phyloP scores from a whole-genome alignment of 2,329 filamentous ascomycete genomes.

The Calonectria multiphialidica region DNA sequence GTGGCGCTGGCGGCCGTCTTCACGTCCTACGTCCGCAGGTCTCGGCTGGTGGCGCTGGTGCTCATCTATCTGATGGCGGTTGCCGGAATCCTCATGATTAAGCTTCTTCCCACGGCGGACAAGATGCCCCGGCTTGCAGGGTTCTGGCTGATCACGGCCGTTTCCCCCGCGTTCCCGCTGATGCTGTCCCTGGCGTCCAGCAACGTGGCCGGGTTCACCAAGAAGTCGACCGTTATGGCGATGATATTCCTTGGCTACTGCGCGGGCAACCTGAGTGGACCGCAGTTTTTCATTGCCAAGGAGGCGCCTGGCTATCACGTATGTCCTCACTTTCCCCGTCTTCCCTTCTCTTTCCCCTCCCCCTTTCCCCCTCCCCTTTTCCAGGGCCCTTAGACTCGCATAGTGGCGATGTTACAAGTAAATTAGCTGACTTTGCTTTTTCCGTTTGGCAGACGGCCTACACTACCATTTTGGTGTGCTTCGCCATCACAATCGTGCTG shows the following conservation, averaged over 20 bases:
- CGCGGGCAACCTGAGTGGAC: constrained; percentile 69
- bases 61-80: constrained; percentile 29
- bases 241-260: constrained; percentile 70
- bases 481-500: constrained; percentile 25
- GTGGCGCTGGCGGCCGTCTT: constrained; percentile 31
- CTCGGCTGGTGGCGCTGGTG: constrained; percentile 25
- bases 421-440: constrained; percentile 1
- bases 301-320: constrained; percentile 26
- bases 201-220: constrained; percentile 72
- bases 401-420: not conserved
- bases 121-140: constrained; percentile 35
- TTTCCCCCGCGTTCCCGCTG: constrained; percentile 56
- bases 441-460: constrained; percentile 14
- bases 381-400: not conserved
- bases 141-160: constrained; percentile 64
- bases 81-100: constrained; percentile 34
- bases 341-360: too few relatives aligned
- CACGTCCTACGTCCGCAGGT: constrained; percentile 26
- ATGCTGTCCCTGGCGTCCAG: constrained; percentile 67
- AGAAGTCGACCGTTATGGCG: constrained; percentile 69
- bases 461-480: constrained; percentile 24
- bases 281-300: constrained; percentile 50
- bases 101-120: constrained; percentile 24
- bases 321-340: not conserved
- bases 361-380: too few relatives aligned